These are phyloP conservation scores for Candida ovalis DNA, from an alignment of 805 yeast species.

Conservation along the genomic window DNA sequence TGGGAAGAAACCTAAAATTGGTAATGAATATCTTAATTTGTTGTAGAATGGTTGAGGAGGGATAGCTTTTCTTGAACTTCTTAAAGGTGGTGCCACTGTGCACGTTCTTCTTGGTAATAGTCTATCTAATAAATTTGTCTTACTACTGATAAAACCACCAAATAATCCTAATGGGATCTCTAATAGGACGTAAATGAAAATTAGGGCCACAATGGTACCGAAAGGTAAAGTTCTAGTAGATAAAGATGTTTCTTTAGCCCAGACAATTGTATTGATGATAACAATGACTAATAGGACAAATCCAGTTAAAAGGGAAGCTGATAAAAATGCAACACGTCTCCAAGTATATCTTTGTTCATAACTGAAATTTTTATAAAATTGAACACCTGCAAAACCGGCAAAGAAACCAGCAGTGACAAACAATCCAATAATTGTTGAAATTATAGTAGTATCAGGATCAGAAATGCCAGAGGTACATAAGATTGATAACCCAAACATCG, in stretches of 20 bases:
- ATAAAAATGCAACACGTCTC: slow-evolving; percentile 39
- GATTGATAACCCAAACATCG: slow-evolving; percentile 56
- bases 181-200: slow-evolving; percentile 57
- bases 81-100: background rate
- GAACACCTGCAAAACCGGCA: slow-evolving; percentile 70
- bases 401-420: slow-evolving; percentile 69
- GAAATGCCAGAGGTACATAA: slow-evolving; percentile 56
- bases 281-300: slow-evolving; percentile 47
- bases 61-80: slow-evolving; percentile 12
- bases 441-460: slow-evolving; percentile 60
- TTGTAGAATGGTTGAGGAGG: slow-evolving; percentile 37
- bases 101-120: slow-evolving; percentile 7
- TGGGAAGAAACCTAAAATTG: slow-evolving; percentile 68
- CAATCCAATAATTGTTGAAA: slow-evolving; percentile 55
- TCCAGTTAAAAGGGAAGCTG: slow-evolving; percentile 48
- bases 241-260: slow-evolving; percentile 71
- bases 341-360: slow-evolving; percentile 36
- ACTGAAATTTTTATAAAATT: slow-evolving; percentile 54
- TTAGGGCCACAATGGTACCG: slow-evolving; percentile 60
- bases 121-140: slow-evolving; percentile 19
- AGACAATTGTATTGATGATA: slow-evolving; percentile 61
- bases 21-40: slow-evolving; percentile 31
- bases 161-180: slow-evolving; percentile 71
- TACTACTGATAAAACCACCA: slow-evolving; percentile 55
- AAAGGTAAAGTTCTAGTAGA: slow-evolving; percentile 60